These are phyloP conservation scores for Tulasnella sp. DNA, from an alignment of 768 basidiomycete genomes.

Conservation along the genomic window DNA sequence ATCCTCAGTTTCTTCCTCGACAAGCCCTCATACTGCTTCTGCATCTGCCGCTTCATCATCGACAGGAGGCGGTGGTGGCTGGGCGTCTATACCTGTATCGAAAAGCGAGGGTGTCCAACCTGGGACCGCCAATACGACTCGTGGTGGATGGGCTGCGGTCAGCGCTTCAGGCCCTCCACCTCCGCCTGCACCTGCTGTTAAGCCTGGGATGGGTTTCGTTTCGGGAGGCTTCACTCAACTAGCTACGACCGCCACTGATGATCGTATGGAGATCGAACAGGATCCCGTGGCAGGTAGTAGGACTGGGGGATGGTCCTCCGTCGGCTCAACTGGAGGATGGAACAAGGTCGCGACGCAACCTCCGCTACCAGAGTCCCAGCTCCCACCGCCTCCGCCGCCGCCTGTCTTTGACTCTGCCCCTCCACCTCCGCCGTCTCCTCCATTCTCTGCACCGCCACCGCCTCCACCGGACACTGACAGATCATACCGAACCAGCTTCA, in stretches of 20 bases:
- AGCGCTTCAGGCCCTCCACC: conserved; percentile 6
- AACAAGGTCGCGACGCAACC: conserved; percentile 15
- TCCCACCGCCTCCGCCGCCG: conserved; percentile 17
- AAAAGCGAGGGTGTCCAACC: conserved; percentile 4
- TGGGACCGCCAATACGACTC: not conserved
- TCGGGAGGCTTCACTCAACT: conserved; percentile 58
- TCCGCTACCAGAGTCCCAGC: conserved; percentile 21
- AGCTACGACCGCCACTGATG: conserved; percentile 34
- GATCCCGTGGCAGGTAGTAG: conserved; percentile 21
- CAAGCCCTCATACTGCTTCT: conserved; percentile 18
- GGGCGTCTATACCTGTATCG: conserved; percentile 36
- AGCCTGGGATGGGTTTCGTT: conserved; percentile 38
- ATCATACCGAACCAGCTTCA: too few species aligned
- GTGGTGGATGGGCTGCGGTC: conserved; percentile 1
- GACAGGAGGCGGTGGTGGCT: conserved; percentile 34
- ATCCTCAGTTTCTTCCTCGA: not conserved
- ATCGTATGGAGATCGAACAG: conserved; percentile 5
- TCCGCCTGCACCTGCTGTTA: conserved; percentile 18
- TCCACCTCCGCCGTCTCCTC: conserved; percentile 18
- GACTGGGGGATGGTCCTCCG: conserved; percentile 1
- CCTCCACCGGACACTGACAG: not conserved
- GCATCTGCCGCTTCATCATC: conserved; percentile 18
- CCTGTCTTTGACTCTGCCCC: conserved; percentile 18
- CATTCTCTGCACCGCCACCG: conserved; percentile 12
- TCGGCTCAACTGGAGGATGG: conserved; percentile 8